phyloP scores from a whole-genome alignment of 2,329 filamentous ascomycete genomes.

The Paracorniculantispora psalliotae region DNA sequence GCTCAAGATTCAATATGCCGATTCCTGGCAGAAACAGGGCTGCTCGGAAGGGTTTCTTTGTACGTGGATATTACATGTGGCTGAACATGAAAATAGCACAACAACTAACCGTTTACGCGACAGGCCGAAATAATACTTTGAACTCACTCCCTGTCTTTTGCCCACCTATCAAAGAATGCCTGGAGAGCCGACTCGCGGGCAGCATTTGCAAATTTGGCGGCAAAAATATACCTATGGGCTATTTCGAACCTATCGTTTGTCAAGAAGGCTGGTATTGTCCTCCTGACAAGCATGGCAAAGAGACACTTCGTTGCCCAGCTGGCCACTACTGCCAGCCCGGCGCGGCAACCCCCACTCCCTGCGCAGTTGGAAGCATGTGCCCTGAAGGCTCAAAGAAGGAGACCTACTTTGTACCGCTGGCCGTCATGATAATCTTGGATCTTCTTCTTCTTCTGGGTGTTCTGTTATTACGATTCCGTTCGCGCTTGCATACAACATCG shows the following conservation, averaged over 20 bases:
- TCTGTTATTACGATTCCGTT: conserved; percentile 30
- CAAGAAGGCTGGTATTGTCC: conserved; percentile 46
- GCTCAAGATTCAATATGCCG: conserved; percentile 34
- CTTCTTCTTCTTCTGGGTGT: conserved; percentile 33
- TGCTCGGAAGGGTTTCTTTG: conserved; percentile 40
- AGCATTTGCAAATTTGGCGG: conserved; percentile 28
- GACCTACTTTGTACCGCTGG: conserved; percentile 38
- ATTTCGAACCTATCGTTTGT: conserved; percentile 49
- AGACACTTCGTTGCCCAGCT: conserved; percentile 38
- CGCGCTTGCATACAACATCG: conserved; percentile 28
- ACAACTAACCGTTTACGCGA: no score
- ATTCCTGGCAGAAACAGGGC: conserved; percentile 31
- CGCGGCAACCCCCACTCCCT: conserved; percentile 42
- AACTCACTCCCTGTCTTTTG: conserved; percentile 43
- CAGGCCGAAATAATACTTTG: conserved; percentile 40
- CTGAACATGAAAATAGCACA: no score
- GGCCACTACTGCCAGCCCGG: conserved; percentile 50
- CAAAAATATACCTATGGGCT: conserved; percentile 37
- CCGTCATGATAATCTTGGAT: conserved; percentile 39
- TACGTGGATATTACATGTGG: conserved; percentile 24
- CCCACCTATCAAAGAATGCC: conserved; percentile 34
- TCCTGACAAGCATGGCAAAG: conserved; percentile 25
- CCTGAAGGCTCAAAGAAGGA: conserved; percentile 38
- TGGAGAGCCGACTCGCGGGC: conserved; percentile 31
- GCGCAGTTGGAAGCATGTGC: conserved; percentile 41